phyloP scores from a whole-genome alignment of 306 rosid species.

The Luffa acutangula region DNA sequence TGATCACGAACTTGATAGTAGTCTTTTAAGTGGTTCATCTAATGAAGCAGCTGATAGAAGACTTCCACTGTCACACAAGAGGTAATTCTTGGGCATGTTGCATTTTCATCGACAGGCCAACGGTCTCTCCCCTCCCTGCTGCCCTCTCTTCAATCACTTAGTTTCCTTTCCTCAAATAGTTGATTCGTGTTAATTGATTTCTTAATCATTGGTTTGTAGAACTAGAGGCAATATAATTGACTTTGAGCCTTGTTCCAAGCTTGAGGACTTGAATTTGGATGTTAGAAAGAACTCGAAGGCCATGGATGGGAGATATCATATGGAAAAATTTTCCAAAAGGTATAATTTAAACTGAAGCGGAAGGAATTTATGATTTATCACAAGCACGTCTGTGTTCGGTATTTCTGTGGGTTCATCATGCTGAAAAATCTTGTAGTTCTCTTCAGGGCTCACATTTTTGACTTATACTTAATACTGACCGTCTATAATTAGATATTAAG shows the following conservation, averaged over 20 bases:
- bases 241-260: constrained; percentile 93
- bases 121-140: not conserved
- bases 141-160: not conserved
- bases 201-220: constrained; percentile 21
- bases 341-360: constrained; percentile 18
- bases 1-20: constrained; percentile 24
- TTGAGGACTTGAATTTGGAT: constrained; percentile 87
- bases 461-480: not conserved
- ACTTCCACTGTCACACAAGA: constrained; percentile 25
- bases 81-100: constrained; percentile 18
- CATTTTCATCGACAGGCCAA: not conserved
- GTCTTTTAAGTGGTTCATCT: constrained; percentile 20
- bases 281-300: constrained; percentile 51
- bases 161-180: not conserved
- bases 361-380: not conserved
- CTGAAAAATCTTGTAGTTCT: not conserved
- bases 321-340: constrained; percentile 39
- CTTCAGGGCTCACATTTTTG: not conserved
- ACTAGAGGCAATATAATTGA: constrained; percentile 51
- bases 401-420: not conserved
- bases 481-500: not conserved
- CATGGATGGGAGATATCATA: constrained; percentile 28
- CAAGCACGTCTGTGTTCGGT: not conserved
- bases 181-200: not conserved
- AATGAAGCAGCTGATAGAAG: constrained; percentile 26